Conservation (phyloP, 495 filamentous ascomycete species). For the Podospora fimiseda region DNA sequence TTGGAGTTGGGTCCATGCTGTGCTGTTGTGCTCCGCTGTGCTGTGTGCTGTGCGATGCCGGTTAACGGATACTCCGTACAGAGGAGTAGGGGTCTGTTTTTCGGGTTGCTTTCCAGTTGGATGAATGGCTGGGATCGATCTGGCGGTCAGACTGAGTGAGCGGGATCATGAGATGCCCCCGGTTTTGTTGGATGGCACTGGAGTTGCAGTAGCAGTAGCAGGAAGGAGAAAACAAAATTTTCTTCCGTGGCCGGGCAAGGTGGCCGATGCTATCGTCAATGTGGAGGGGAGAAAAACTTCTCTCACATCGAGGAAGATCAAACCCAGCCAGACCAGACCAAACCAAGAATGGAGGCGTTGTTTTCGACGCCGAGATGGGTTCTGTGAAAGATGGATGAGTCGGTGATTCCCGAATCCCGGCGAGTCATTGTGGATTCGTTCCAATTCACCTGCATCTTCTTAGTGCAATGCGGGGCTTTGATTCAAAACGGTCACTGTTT, state of each 20-base stretch:
- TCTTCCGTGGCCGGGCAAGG: background rate
- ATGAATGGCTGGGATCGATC: background rate
- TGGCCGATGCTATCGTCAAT: no score
- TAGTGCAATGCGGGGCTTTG: background rate
- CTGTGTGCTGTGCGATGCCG: no score
- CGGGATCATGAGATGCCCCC: background rate
- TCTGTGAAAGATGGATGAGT: no score
- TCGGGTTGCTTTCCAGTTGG: background rate
- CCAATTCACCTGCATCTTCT: no score
- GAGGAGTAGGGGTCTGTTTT: background rate
- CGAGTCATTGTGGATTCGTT: background rate
- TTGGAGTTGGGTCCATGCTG: background rate
- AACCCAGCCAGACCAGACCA: no score
- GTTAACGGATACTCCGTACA: no score
- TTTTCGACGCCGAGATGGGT: no score
- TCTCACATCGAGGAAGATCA: no score
- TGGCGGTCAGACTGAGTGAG: background rate
- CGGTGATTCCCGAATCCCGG: background rate
- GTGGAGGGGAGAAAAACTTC: no score
- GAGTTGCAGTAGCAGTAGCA: background rate
- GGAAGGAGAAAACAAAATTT: background rate
- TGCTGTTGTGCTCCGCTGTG: no score
- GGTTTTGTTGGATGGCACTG: no score
- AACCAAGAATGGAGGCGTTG: no score
- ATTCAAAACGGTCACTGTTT: background rate